phyloP scores from a whole-genome alignment of 441 rosid species.

The Geranium incanum region DNA sequence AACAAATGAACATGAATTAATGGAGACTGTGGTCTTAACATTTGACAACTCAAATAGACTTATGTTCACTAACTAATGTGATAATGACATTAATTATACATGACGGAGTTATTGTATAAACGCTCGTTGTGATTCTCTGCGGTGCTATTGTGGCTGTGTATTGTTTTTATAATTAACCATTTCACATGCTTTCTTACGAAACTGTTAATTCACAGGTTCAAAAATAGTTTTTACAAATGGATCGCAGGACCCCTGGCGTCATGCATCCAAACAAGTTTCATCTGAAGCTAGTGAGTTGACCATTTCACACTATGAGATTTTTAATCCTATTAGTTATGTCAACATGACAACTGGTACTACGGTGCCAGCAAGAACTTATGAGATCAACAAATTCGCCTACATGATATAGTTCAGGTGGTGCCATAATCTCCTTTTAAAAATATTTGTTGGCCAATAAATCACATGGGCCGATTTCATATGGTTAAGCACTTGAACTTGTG shows the following conservation, averaged over 20 bases:
- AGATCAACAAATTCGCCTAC: too few species aligned
- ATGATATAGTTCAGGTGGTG: too few species aligned
- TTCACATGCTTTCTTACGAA: constrained; percentile 1
- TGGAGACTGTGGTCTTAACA: not conserved
- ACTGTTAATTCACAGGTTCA: constrained; percentile 48
- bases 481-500: too few species aligned
- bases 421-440: not conserved
- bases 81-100: too few species aligned
- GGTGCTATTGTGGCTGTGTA: too few species aligned
- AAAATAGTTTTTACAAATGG: constrained; percentile 84
- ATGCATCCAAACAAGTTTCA: constrained; percentile 78
- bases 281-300: constrained; percentile 64
- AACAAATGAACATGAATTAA: not conserved
- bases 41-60: not conserved
- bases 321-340: not conserved
- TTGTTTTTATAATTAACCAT: too few species aligned
- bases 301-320: not conserved
- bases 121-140: not conserved
- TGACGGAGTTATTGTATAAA: not conserved
- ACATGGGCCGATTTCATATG: too few species aligned
- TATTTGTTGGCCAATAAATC: not conserved
- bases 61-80: not conserved
- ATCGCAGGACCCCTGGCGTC: constrained; percentile 99
- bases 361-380: too few species aligned
- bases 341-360: not conserved